A percentile compares a stretch with the other conserved stretches of the same genome.
phyloP scores from a whole-genome alignment of 208 protist species.

The Leptomonas pyrrhocoris region DNA sequence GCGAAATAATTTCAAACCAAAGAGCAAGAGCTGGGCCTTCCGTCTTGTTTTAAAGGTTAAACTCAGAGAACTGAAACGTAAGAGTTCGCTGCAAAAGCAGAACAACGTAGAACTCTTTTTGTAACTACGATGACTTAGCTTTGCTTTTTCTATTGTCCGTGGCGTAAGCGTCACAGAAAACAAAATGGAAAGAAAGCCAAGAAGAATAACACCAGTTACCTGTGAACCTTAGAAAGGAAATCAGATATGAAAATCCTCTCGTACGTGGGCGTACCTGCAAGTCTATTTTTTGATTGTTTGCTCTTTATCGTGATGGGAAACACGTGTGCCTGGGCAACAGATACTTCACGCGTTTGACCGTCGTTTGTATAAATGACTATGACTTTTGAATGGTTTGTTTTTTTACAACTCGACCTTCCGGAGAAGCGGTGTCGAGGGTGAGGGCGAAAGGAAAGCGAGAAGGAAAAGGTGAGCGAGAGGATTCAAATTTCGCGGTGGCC shows the following conservation, averaged over 20 bases:
- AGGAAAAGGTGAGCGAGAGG: not conserved
- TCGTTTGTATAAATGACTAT: not conserved
- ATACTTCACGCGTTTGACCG: not conserved
- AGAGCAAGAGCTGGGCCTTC: no score
- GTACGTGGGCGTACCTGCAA: not conserved
- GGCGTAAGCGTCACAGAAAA: no score
- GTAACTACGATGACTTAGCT: not conserved
- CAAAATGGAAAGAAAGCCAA: no score
- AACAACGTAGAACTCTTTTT: not conserved
- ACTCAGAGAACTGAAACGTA: not conserved
- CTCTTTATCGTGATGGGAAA: not conserved
- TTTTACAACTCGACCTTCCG: slow-evolving; percentile 4
- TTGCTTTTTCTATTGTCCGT: no score
- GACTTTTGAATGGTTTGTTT: not conserved
- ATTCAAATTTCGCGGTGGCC: no score
- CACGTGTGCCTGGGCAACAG: not conserved
- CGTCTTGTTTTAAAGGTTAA: no score
- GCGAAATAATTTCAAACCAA: no score
- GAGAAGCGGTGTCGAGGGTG: slow-evolving; percentile 1
- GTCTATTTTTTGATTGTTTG: not conserved
- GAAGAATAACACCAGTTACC: not conserved
- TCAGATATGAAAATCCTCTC: no score
- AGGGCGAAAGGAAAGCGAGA: not conserved
- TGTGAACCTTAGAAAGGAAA: no score
- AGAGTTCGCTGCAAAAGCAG: slow-evolving; percentile 8